Evolutionary conservation across 164 flowering plant species (phyloP), one percentile per base, ranked within the genome.

Genomic region (Vitis rotundifolia): DNA sequence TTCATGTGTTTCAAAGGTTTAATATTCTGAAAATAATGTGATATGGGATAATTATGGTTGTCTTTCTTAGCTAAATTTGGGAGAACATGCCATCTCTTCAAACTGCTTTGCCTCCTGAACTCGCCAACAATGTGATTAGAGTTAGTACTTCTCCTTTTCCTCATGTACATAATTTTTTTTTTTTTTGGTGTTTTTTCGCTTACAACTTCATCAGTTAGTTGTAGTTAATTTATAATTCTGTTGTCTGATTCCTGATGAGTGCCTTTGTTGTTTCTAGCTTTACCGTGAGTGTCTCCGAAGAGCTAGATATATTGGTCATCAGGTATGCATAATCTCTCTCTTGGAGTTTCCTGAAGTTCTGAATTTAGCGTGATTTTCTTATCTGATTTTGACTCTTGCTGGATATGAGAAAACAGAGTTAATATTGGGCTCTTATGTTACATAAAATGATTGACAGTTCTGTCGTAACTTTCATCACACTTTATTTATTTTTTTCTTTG

Each of bases 221-320:
- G n/a, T 59, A 10, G 61, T 10, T 59, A 47, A 58, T 59, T 28
- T 48, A 26, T 3, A 64, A 29, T 60, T 61, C 16, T 19, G 15
- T 12, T 47, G 18, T 16, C 37, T 8, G 49, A 16, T 2, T 22
- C 29, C 49, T 50, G 31, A 29, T 26, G 9, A 26, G 6, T 53
- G 49, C 51, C 12, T 44, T 37, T 69, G 19, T 19, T 18, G 54
- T 22, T 76, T 80, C 65, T 72, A 91, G 94, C 90, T 94, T 11
- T 94, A 90, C 74, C 97, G 98, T 2, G 98, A 93, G 77, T 91
- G 97, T 70, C 86, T 91, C 62, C 82, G 98, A 75, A 82, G 98
- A 79, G 97, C 98, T 63, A 82, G 80, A 60, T 93, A 78, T 67
- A 64, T 93, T 60, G 97, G 97, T 62, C 85, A 80, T 18, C 74